These are phyloP conservation scores for Aspergillus quadrilineatus DNA, from an alignment of 2,329 filamentous ascomycete genomes.

Conservation along the genomic window DNA sequence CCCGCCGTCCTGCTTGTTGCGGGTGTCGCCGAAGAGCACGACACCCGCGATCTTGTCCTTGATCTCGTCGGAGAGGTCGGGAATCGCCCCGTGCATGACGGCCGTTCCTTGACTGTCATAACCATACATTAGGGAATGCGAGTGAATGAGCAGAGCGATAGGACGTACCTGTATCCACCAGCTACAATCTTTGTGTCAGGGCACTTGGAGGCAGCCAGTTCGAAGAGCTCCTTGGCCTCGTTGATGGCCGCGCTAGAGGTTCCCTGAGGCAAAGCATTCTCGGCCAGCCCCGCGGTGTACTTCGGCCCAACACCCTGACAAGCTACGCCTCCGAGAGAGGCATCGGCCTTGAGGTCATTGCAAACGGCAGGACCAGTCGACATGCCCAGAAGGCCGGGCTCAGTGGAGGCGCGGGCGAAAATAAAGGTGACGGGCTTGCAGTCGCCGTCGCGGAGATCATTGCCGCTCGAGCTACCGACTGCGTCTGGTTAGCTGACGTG, in stretches of 20 bases:
- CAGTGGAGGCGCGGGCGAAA: conserved; percentile 51
- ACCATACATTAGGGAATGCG: not conserved
- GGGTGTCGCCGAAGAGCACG: conserved; percentile 46
- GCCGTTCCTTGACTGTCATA: conserved; percentile 44
- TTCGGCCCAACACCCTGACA: conserved; percentile 48
- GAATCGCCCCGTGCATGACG: conserved; percentile 43
- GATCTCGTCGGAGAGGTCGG: conserved; percentile 31
- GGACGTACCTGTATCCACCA: conserved; percentile 34
- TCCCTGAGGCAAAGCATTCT: conserved; percentile 41
- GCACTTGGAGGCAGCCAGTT: conserved; percentile 45
- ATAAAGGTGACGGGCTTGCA: conserved; percentile 49
- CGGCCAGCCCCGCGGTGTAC: conserved; percentile 40
- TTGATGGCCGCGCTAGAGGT: conserved; percentile 38
- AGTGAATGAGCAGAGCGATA: not conserved
- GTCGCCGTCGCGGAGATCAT: conserved; percentile 40
- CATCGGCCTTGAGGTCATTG: conserved; percentile 22
- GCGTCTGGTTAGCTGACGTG: not conserved
- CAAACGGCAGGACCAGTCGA: conserved; percentile 34
- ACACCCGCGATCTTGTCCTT: conserved; percentile 40
- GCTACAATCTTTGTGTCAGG: conserved; percentile 47
- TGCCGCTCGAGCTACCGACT: conserved; percentile 24
- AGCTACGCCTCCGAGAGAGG: conserved; percentile 22
- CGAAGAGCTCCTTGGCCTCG: conserved; percentile 45
- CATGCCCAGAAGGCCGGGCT: conserved; percentile 49
- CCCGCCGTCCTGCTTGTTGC: conserved; percentile 40